phyloP scores from a whole-genome alignment of 805 yeast genomes.

The Vanderwaltozyma yarrowii region DNA sequence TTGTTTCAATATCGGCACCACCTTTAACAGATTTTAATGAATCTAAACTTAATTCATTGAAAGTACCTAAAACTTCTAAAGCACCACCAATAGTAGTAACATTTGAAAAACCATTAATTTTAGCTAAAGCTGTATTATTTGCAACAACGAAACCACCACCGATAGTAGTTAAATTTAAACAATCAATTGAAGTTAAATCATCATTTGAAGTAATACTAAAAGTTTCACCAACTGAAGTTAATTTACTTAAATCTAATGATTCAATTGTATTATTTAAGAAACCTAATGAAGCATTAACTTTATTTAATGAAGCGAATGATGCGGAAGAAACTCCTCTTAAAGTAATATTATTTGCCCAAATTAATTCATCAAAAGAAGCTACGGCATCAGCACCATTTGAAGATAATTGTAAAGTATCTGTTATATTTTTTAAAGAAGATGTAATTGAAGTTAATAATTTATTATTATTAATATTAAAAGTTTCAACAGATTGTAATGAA shows the following conservation, averaged over 20 bases:
- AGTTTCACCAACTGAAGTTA: constrained; percentile 67
- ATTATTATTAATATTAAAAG: constrained; percentile 88
- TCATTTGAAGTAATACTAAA: constrained; percentile 67
- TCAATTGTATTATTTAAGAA: constrained; percentile 63
- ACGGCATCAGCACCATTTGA: constrained; percentile 74
- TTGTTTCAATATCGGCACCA: constrained; percentile 77
- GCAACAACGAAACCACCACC: constrained; percentile 92
- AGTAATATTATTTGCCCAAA: constrained; percentile 81
- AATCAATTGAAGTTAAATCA: constrained; percentile 56
- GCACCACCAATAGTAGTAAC: constrained; percentile 82
- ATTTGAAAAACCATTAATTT: constrained; percentile 63
- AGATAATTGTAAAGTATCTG: constrained; percentile 66
- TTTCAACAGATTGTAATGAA: constrained; percentile 35
- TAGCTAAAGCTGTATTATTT: constrained; percentile 65
- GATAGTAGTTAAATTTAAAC: constrained; percentile 57
- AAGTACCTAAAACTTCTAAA: constrained; percentile 67
- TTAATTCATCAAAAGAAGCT: constrained; percentile 56
- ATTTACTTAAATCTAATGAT: constrained; percentile 41
- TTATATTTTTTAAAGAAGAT: constrained; percentile 63
- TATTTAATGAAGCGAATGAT: constrained; percentile 54
- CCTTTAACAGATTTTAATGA: constrained; percentile 74
- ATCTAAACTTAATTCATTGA: constrained; percentile 68
- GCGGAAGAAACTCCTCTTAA: constrained; percentile 72
- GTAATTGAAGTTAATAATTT: constrained; percentile 58
- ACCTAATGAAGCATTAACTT: constrained; percentile 74